Percentiles rank a stretch among this genome's conserved stretches.
Evolutionary conservation across 2,329 filamentous ascomycete genomes (phyloP).

Genomic region (Aspergillus versicolor): DNA sequence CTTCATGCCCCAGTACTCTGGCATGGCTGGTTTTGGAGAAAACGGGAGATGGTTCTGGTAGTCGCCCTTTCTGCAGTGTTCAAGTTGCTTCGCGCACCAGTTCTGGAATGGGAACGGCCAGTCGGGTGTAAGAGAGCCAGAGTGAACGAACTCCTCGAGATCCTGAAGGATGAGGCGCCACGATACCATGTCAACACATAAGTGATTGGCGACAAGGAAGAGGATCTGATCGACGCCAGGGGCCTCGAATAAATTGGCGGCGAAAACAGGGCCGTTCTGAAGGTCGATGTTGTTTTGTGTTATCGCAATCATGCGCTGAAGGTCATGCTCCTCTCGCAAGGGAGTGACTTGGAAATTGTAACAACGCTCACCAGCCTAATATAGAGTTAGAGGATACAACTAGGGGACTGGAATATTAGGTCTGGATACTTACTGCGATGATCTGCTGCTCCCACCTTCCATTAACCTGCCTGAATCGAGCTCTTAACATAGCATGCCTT

Average conservation of each 20-base stretch:
- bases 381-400: slow-evolving; percentile 12
- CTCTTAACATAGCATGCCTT: slow-evolving; percentile 38
- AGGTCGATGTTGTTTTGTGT: slow-evolving; percentile 34
- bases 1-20: slow-evolving; percentile 38
- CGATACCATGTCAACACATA: slow-evolving; percentile 26
- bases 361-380: slow-evolving; percentile 21
- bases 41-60: slow-evolving; percentile 24
- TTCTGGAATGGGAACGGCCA: slow-evolving; percentile 40
- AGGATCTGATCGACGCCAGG: slow-evolving; percentile 12
- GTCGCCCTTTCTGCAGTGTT: slow-evolving; percentile 25
- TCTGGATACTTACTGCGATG: slow-evolving; percentile 19
- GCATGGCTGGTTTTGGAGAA: slow-evolving; percentile 4
- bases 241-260: slow-evolving; percentile 19
- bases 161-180: slow-evolving; percentile 38
- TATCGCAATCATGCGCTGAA: slow-evolving; percentile 28
- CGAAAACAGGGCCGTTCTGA: slow-evolving; percentile 27
- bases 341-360: slow-evolving; percentile 31
- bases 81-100: slow-evolving; percentile 37
- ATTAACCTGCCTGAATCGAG: slow-evolving; percentile 24
- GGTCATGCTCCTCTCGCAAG: slow-evolving; percentile 23
- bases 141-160: slow-evolving; percentile 35
- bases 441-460: slow-evolving; percentile 31
- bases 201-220: slow-evolving; percentile 21
- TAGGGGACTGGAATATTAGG: neutral
- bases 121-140: slow-evolving; percentile 30